Percentiles rank a stretch among this genome's conserved stretches.
phyloP scores from a whole-genome alignment of 257 asterid species.

The Lycium ferocissimum region DNA sequence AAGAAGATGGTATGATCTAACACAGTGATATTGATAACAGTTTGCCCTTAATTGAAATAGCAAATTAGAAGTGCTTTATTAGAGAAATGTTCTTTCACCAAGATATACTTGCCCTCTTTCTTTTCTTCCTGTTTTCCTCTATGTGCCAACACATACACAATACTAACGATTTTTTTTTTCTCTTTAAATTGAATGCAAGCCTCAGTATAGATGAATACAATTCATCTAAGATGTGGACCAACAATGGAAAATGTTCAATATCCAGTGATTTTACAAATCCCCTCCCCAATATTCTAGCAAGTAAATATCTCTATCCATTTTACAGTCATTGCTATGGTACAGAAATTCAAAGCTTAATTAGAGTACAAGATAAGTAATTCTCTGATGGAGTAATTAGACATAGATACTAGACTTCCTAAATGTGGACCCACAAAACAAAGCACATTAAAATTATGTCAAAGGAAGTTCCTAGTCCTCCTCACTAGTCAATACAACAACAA shows the following conservation, averaged over 20 bases:
- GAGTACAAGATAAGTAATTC: not conserved
- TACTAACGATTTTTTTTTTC: not conserved
- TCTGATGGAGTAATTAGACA: not conserved
- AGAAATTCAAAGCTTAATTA: not conserved
- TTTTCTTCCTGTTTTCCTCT: not conserved
- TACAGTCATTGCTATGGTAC: not conserved
- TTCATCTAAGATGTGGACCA: slow-evolving; percentile 10
- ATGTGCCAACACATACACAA: not conserved
- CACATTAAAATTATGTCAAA: not conserved
- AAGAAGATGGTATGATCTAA: not conserved
- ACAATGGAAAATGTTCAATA: not conserved
- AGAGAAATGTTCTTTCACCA: not conserved
- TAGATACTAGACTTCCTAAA: not conserved
- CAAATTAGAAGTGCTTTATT: not conserved
- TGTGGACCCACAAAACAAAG: not conserved
- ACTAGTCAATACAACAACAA: not conserved
- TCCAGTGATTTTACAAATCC: not conserved
- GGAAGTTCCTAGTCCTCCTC: not conserved
- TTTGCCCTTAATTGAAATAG: not conserved
- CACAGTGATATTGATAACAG: not conserved
- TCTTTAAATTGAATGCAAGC: slow-evolving; percentile 8
- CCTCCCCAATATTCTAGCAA: not conserved
- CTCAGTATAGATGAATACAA: slow-evolving; percentile 7
- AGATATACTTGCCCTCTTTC: not conserved
- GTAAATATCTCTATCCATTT: not conserved